These are phyloP conservation scores for Pythium dissotocum DNA, from an alignment of 352 stramenopile species.

Conservation along the genomic window DNA sequence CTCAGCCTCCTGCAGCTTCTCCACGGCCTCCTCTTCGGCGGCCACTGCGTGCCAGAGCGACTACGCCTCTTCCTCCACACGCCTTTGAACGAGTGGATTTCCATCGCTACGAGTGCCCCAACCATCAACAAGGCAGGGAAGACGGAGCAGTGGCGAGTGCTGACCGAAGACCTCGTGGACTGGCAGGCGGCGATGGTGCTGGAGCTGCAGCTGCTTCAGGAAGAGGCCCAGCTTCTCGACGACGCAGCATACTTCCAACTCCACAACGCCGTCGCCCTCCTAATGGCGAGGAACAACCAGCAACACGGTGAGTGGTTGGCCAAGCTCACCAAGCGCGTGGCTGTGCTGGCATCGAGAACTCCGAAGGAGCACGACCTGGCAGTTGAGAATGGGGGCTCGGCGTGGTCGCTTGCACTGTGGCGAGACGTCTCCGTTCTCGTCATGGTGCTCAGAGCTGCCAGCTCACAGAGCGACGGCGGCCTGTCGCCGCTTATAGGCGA, in stretches of 20 bases:
- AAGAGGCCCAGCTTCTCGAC: conserved; percentile 28
- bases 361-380: conserved; percentile 21
- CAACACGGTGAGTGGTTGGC: conserved; percentile 12
- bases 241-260: conserved; percentile 29
- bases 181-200: conserved; percentile 47
- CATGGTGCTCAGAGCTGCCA: conserved; percentile 31
- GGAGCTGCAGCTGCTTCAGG: conserved; percentile 43
- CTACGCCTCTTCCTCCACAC: conserved; percentile 30
- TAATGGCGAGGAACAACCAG: conserved; percentile 13
- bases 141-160: conserved; percentile 3
- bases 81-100: conserved; percentile 16
- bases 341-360: conserved; percentile 29
- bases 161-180: conserved; percentile 48
- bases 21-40: conserved; percentile 28
- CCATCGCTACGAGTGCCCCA: background rate
- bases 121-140: conserved; percentile 1
- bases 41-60: conserved; percentile 26
- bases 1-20: conserved; percentile 30
- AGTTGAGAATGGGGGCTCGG: conserved; percentile 6
- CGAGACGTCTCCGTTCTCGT: conserved; percentile 43
- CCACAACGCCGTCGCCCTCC: conserved; percentile 28
- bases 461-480: conserved; percentile 8
- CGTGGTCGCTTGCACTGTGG: conserved; percentile 53
- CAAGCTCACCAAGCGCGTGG: conserved; percentile 52
- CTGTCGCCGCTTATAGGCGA: conserved; percentile 24